Percentiles rank a stretch among this genome's conserved stretches.
Evolutionary conservation across 2,329 filamentous ascomycete genomes (phyloP).

Genomic region (Corinectria fuckeliana): DNA sequence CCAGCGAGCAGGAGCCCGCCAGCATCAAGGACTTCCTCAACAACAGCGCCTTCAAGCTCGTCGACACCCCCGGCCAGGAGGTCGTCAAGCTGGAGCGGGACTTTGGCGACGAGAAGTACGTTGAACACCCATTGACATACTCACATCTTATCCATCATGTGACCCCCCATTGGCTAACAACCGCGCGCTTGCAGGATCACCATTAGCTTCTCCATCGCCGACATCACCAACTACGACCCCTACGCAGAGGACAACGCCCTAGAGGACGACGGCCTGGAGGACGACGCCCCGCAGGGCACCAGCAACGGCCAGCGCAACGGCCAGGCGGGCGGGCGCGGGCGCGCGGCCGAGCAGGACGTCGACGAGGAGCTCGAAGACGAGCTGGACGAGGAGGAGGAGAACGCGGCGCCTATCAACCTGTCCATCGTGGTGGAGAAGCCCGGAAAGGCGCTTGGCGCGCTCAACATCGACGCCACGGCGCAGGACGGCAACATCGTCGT

Average conservation of each 20-base stretch:
- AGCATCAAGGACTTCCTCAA: slow-evolving; percentile 89
- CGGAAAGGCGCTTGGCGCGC: slow-evolving; percentile 71
- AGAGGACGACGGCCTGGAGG: slow-evolving; percentile 48
- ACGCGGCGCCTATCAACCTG: slow-evolving; percentile 79
- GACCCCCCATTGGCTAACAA: slow-evolving; percentile 11
- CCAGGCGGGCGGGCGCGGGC: slow-evolving; percentile 57
- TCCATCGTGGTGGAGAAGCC: slow-evolving; percentile 90
- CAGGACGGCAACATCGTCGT: slow-evolving; percentile 87
- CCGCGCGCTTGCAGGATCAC: slow-evolving; percentile 45
- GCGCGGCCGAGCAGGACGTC: slow-evolving; percentile 56
- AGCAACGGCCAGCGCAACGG: slow-evolving; percentile 62
- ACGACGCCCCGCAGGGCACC: slow-evolving; percentile 55
- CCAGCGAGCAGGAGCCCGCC: slow-evolving; percentile 72
- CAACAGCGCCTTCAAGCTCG: slow-evolving; percentile 81
- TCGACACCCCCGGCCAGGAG: slow-evolving; percentile 84
- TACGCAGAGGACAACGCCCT: slow-evolving; percentile 47
- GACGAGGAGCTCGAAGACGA: slow-evolving; percentile 54
- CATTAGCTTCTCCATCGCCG: slow-evolving; percentile 52
- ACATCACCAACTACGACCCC: slow-evolving; percentile 49
- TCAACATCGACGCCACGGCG: slow-evolving; percentile 85
- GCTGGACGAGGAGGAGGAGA: slow-evolving; percentile 59
- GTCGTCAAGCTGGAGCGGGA: slow-evolving; percentile 84
- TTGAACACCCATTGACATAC: slow-evolving; percentile 21
- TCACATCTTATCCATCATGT: too few relatives aligned
- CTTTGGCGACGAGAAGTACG: slow-evolving; percentile 88